These are phyloP conservation scores for Amborella trichopoda DNA, from an alignment of 164 flowering plant species.

Conservation along the genomic window DNA sequence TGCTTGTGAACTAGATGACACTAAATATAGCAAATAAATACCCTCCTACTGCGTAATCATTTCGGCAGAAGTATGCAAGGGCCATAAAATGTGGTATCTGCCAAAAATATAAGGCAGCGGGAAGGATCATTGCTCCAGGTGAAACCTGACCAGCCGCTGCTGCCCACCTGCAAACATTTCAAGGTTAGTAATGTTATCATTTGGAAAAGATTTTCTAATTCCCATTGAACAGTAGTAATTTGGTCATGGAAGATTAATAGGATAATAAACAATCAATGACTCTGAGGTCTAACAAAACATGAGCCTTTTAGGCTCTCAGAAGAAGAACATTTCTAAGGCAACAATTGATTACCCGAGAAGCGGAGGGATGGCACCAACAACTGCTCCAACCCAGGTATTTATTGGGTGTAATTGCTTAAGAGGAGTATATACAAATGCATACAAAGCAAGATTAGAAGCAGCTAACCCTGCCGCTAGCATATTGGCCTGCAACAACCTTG, in stretches of 20 bases:
- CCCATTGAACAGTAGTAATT: too few species aligned
- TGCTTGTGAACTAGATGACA: neutral
- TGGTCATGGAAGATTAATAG: too few species aligned
- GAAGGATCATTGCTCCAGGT: slow-evolving; percentile 68
- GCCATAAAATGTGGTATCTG: slow-evolving; percentile 99
- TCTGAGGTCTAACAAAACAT: too few species aligned
- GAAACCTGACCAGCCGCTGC: slow-evolving; percentile 81
- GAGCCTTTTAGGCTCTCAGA: too few species aligned
- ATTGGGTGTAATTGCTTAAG: slow-evolving; percentile 90
- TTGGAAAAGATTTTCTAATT: too few species aligned
- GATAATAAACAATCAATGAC: too few species aligned
- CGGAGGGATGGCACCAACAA: slow-evolving; percentile 98
- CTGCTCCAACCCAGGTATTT: slow-evolving; percentile 98
- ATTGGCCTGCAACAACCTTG: slow-evolving; percentile 92
- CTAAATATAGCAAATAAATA: slow-evolving; percentile 17
- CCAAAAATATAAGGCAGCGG: slow-evolving; percentile 97
- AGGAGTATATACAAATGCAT: slow-evolving; percentile 91
- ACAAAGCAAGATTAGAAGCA: slow-evolving; percentile 78
- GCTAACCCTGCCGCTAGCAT: slow-evolving; percentile 88
- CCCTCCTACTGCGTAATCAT: slow-evolving; percentile 98
- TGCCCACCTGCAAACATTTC: slow-evolving; percentile 68
- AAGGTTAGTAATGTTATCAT: too few species aligned
- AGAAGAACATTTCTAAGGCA: slow-evolving; percentile 1
- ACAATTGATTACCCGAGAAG: slow-evolving; percentile 68
- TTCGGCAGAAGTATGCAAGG: slow-evolving; percentile 82